Base-by-base conservation (phyloP, 2,329 filamentous ascomycete species). In the Epicoccum nigrum region DNA sequence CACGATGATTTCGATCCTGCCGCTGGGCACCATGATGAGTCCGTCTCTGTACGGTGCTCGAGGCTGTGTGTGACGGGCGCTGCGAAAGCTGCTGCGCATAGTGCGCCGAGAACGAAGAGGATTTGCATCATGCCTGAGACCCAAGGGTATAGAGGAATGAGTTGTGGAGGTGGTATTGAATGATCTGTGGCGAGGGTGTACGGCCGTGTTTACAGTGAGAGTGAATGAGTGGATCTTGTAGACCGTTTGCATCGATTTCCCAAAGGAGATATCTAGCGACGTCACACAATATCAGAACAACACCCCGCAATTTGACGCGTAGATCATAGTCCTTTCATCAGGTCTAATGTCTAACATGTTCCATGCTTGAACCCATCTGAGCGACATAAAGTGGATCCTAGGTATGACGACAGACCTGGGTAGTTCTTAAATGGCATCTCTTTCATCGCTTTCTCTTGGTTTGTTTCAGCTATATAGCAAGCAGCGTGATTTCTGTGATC, bases 21-120 rank as follows among this genome's bases (percentile, higher is more conserved):
- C 9, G 54, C 56, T 15, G 64, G 54, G 11, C 56, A 19, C 65
- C 64, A 69, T 17, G 35, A 30, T 19, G 56, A 21, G 27, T 17
- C 37, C 5, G 38, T 34, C 6, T 42, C 39, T 6, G 48, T 34
- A 21, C 37, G 35, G 13, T 13, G 48, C 13, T 51, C 33, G 5
- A 34, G 43, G 21, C 27, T 28, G 19, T 41, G 50, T 31, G 51
- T 28, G 13, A 60, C 13, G 9, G 61, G 63, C 15, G 55, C 40
- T 40, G 63, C 59, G 8, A 65, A 19, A 11, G 48, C 43, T 25
- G 42, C 31, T 17, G 57, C 58, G 17, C 55, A 39, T 16, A 63
- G 23, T 13, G 54, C 19, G 34, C 47, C 49, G 38, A 66, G 38
- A n/a, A 67, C 11, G 4, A 63, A 25, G 19, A 16, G 23, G 21